Percentiles rank a stretch among this genome's conserved stretches.
Evolutionary conservation across 106 monocot species (phyloP).

Genomic region (Vanilla planifolia): DNA sequence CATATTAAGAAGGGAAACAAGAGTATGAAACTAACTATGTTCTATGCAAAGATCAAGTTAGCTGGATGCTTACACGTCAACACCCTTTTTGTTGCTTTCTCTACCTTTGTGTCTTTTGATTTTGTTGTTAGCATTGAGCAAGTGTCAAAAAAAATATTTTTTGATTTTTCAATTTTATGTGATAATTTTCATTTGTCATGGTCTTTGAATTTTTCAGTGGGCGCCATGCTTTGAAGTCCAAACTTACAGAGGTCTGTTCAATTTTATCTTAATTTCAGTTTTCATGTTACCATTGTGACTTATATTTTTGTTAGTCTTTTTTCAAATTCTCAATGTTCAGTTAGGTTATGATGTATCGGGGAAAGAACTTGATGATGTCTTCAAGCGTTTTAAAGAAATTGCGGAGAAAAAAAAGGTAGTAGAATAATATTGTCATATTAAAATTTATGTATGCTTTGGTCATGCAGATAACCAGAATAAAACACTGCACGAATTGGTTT

Average conservation of each 20-base stretch:
- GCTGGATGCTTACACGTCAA: too few species aligned
- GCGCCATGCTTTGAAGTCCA: slow-evolving; percentile 77
- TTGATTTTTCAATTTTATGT: neutral
- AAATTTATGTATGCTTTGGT: too few species aligned
- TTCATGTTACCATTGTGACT: neutral
- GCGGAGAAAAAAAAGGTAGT: slow-evolving; percentile 97
- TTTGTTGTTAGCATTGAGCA: neutral
- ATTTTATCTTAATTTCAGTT: neutral
- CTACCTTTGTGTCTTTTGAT: too few species aligned
- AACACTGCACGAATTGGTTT: too few species aligned
- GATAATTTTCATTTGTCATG: neutral
- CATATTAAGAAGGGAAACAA: too few species aligned
- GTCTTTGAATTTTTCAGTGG: slow-evolving; percentile 45
- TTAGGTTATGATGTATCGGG: slow-evolving; percentile 78
- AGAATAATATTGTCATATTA: neutral
- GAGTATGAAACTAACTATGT: too few species aligned
- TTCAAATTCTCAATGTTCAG: slow-evolving; percentile 22
- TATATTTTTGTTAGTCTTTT: neutral
- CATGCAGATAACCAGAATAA: too few species aligned
- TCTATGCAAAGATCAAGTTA: too few species aligned
- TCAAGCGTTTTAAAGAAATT: slow-evolving; percentile 91
- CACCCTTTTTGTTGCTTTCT: too few species aligned
- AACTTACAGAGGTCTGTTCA: slow-evolving; percentile 64
- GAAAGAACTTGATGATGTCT: slow-evolving; percentile 87
- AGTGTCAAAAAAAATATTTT: neutral